Conservation (phyloP, 2,329 filamentous ascomycete species). For the Neofusicoccum sp. region DNA sequence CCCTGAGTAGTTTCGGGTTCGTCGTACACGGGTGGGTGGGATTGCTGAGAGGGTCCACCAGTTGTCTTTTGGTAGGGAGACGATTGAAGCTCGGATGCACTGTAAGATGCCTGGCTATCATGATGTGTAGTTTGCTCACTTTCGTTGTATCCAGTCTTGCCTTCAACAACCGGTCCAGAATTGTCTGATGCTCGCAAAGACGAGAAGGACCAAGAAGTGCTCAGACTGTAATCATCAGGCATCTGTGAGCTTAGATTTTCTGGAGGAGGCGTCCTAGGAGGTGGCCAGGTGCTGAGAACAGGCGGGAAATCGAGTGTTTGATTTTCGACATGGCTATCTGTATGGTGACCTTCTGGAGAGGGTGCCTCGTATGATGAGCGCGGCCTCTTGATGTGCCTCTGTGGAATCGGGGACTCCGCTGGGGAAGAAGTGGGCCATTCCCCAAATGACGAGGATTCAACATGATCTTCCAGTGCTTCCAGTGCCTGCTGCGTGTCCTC, state of each 20-base stretch:
- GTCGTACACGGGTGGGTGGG: background rate
- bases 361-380: background rate
- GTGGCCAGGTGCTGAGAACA: background rate
- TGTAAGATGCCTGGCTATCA: background rate
- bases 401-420: slow-evolving; percentile 21
- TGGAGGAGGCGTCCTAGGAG: background rate
- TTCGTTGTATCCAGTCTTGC: background rate
- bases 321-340: background rate
- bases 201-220: background rate
- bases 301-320: background rate
- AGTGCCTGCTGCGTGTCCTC: slow-evolving; percentile 46
- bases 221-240: background rate
- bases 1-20: background rate
- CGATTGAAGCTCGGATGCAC: background rate
- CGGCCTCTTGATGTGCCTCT: background rate
- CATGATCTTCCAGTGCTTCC: slow-evolving; percentile 42
- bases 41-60: no score
- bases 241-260: background rate
- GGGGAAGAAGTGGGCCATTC: slow-evolving; percentile 6
- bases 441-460: slow-evolving; percentile 26
- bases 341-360: background rate
- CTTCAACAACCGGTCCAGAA: background rate
- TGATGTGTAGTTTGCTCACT: background rate
- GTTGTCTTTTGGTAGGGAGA: no score
- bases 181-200: background rate